These are phyloP conservation scores for Coemansia sp. DNA, from an alignment of 192 early-diverging fungal genomes.

Conservation along the genomic window DNA sequence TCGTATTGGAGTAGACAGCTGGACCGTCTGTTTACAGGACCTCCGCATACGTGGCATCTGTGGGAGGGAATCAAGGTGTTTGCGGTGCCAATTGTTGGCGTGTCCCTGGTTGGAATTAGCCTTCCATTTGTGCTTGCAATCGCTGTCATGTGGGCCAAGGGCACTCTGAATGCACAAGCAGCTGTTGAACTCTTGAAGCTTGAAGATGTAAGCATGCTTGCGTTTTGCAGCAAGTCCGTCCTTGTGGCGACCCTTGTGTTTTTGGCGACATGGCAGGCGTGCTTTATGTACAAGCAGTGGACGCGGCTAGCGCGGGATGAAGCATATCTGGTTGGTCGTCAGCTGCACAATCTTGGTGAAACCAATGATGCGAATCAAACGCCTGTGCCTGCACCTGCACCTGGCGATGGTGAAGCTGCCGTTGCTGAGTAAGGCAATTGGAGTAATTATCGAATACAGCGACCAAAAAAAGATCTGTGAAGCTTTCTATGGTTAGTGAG, in stretches of 20 bases:
- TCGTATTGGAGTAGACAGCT: constrained; percentile 15
- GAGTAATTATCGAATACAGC: too few relatives aligned
- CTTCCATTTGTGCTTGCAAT: constrained; percentile 29
- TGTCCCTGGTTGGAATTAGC: not conserved
- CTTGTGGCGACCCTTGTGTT: constrained; percentile 14
- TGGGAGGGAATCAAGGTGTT: constrained; percentile 22
- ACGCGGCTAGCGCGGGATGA: constrained; percentile 77
- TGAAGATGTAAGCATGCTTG: constrained; percentile 24
- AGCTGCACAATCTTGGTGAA: constrained; percentile 76
- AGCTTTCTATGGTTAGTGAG: too few relatives aligned
- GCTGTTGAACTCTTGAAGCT: constrained; percentile 15
- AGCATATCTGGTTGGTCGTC: constrained; percentile 79
- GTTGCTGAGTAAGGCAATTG: not conserved
- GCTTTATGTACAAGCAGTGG: constrained; percentile 64
- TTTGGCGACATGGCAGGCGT: constrained; percentile 22
- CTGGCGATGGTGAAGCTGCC: not conserved
- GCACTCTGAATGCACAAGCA: constrained; percentile 24
- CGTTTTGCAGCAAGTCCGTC: constrained; percentile 21
- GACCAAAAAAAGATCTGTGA: too few relatives aligned
- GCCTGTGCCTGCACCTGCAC: not conserved
- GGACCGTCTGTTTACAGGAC: constrained; percentile 32
- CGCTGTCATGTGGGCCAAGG: constrained; percentile 8
- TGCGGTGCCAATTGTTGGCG: constrained; percentile 21
- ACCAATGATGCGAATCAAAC: not conserved
- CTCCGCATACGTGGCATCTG: constrained; percentile 42